Evolutionary conservation across 495 filamentous ascomycete genomes (phyloP).

Genomic region (Patellaria atrata): DNA sequence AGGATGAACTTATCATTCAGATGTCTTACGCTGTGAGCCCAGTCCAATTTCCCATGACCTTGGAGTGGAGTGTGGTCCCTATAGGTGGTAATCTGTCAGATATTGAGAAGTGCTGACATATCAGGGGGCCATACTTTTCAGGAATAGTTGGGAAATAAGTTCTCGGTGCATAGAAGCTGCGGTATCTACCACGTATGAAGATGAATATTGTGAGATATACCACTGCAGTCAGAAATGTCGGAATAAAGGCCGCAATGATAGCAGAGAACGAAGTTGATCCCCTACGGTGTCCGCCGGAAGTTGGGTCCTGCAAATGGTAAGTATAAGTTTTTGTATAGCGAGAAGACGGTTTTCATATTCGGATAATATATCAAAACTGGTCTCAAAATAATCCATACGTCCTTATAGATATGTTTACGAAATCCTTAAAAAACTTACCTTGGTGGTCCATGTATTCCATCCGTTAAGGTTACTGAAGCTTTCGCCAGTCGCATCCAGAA

Average conservation of each 20-base stretch:
- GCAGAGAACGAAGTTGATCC: conserved; percentile 35
- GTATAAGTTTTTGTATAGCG: too few relatives aligned
- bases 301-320: too few relatives aligned
- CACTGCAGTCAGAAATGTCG: conserved; percentile 45
- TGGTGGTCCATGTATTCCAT: too few relatives aligned
- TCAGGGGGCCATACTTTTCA: conserved; percentile 11
- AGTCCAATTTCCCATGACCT: conserved; percentile 36
- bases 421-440: too few relatives aligned
- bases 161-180: conserved; percentile 69
- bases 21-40: conserved; percentile 46
- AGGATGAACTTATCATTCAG: conserved; percentile 48
- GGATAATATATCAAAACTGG: too few relatives aligned
- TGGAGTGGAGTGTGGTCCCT: conserved; percentile 18
- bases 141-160: conserved; percentile 55
- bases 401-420: too few relatives aligned
- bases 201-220: conserved; percentile 57
- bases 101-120: not conserved
- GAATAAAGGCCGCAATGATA: conserved; percentile 56
- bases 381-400: too few relatives aligned
- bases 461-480: too few relatives aligned
- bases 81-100: not conserved
- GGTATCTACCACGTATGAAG: conserved; percentile 50
- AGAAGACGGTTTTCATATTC: too few relatives aligned
- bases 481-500: too few relatives aligned
- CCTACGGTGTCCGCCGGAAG: too few relatives aligned